Base-by-base conservation (phyloP, 148 eudicot genomes). In the Talinum fruticosum region DNA sequence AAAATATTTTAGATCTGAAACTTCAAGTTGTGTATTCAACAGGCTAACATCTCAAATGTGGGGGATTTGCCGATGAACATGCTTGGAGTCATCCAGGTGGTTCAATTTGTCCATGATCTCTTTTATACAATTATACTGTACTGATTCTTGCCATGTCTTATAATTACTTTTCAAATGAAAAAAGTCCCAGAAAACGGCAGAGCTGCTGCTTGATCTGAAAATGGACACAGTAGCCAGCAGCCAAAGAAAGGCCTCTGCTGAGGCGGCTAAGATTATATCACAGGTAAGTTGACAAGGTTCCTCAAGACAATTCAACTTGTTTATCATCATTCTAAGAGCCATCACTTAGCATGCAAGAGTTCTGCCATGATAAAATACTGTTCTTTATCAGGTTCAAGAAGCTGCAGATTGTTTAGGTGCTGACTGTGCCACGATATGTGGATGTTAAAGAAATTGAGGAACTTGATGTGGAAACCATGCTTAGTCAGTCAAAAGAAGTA, bases 121-220 rank as follows among this genome's bases (percentile, higher is more conserved):
- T 21, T 36, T n/a, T n/a, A n/a, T n/a, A n/a, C n/a, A n/a, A 29
- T 61, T 44, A 4, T 35, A 36, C 66, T 29, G 8, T 74, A 54
- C 54, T 57, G 1, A 72, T 78, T 23, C 71, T 23, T 26, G 26
- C 26, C 35, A 64, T 75, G 18, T 74, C n/a, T 71, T 64, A 66
- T 81, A 45, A 75, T 77, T 38, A 49, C 70, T 78, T 81, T 51
- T 69, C 59, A 57, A 72, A 82, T 76, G 68, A 75, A 37, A 75
- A 77, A 89, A 95, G 97, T 90, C 97, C 33, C 99, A 93, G 88
- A 96, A 96, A 87, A 93, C 88, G 41, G 99, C 99, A 23, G 99
- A 96, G 88, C 82, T 96, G 74, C 93, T 96, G 76, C 99, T 96
- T 79, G 99, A 96, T 85, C 83, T 90, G 84, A 93, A 87, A 74